Base-by-base conservation (phyloP, 2,329 filamentous ascomycete genomes). In the Fusarium sulawesiense region DNA sequence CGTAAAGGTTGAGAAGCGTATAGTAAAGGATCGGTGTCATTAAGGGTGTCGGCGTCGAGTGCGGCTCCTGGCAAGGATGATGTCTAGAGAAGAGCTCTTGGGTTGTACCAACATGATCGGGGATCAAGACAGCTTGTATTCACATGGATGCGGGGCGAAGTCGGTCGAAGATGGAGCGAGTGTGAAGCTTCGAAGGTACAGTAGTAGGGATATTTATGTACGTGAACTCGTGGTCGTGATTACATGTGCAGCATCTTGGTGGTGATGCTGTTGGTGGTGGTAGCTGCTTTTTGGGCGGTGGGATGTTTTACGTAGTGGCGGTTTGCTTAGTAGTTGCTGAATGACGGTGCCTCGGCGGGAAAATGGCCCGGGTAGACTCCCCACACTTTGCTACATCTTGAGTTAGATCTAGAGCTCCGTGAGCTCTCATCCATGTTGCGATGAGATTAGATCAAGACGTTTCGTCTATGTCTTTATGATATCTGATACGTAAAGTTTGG, bases 61-160 rank as follows among this genome's bases (percentile, higher is more conserved):
- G 77, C 76, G 77, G 76, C 79, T 79, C 77, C 78, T 75, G 71
- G 76, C 65, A 76, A 78, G 70, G 77, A 73, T 76, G 69, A 70
- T 78, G 71, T 78, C 76, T 79, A 76, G 75, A 77, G 77, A 70
- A 74, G 73, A 71, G 72, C 70, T 76, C 68, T 74, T 72, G 70
- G 75, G 75, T 77, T 78, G 77, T 76, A 78, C 76, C 77, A 81
- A 82, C 80, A 83, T 83, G 80, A 80, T 83, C 80, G 75, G 74
- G 34, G 74, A 66, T 47, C 68, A 73, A 64, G 53, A 64, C 61
- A 64, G 62, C 10, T 67, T 78, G 65, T 79, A 61, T 72, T 78
- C 67, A 80, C 78, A 78, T 79, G 73, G 70, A 70, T 72, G 73
- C 74, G 68, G 66, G 70, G 68, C 51, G 66, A 64, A 37, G 61